Conservation (phyloP, 2,329 filamentous ascomycete genomes). For the Ophiostoma pallidulum region DNA sequence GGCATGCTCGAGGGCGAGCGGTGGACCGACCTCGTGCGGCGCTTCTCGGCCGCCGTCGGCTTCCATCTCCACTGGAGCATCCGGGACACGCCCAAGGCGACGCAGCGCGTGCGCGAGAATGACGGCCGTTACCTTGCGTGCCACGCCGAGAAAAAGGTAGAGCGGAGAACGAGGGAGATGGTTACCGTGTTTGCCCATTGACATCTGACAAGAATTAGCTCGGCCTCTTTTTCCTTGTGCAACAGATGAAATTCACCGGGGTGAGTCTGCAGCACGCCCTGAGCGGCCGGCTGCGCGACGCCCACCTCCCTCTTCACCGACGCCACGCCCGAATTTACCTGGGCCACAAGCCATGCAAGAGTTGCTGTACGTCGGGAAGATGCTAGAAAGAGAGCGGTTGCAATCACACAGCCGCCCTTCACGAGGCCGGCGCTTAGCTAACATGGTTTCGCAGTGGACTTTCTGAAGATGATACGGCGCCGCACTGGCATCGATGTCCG, state of each 20-base stretch:
- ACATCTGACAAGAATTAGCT: slow-evolving; percentile 5
- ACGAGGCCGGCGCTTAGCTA: too few species aligned
- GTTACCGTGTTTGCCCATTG: neutral
- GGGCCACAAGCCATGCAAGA: slow-evolving; percentile 15
- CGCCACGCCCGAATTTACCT: slow-evolving; percentile 9
- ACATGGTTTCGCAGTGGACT: slow-evolving; percentile 6
- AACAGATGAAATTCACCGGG: slow-evolving; percentile 2
- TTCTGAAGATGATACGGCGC: neutral
- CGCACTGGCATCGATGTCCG: slow-evolving; percentile 6
- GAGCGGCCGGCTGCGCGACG: neutral
- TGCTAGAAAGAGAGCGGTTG: too few species aligned
- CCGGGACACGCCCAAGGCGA: slow-evolving; percentile 9
- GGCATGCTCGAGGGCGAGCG: neutral
- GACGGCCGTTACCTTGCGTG: slow-evolving; percentile 11
- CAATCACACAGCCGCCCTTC: neutral
- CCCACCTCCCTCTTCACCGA: neutral
- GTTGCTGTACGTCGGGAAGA: slow-evolving; percentile 10
- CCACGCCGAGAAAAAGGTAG: slow-evolving; percentile 16
- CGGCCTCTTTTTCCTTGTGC: slow-evolving; percentile 8
- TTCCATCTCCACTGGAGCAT: slow-evolving; percentile 3
- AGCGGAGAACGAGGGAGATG: neutral
- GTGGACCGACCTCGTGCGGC: slow-evolving; percentile 12
- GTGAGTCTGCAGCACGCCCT: slow-evolving; percentile 5
- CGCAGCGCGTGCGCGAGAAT: slow-evolving; percentile 2
- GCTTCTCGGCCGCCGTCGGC: neutral